These are phyloP conservation scores for Artomyces pyxidatus DNA, from an alignment of 768 basidiomycete species.

Conservation along the genomic window DNA sequence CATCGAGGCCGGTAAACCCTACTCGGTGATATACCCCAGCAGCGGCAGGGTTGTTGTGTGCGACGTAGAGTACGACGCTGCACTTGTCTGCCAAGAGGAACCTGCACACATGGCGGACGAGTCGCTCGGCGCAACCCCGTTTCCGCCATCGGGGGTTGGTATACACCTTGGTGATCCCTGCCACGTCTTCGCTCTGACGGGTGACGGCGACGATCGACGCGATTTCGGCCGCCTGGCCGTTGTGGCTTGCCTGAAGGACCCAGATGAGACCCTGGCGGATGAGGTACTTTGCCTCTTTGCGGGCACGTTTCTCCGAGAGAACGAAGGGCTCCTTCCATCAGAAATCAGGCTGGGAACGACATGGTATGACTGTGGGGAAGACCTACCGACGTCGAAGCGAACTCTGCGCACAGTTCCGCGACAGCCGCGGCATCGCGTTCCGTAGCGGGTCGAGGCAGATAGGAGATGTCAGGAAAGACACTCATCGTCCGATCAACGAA, in stretches of 20 bases:
- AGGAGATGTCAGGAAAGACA: conserved; percentile 15
- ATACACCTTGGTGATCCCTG: conserved; percentile 66
- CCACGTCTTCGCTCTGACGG: conserved; percentile 45
- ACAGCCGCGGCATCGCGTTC: conserved; percentile 26
- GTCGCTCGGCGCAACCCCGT: conserved; percentile 49
- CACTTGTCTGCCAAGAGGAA: conserved; percentile 37
- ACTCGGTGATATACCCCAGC: conserved; percentile 52
- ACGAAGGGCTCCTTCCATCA: conserved; percentile 45
- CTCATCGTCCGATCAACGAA: conserved; percentile 13
- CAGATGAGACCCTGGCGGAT: conserved; percentile 44
- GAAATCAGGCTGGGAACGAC: not conserved
- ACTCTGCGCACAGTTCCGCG: conserved; percentile 43
- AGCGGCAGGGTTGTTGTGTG: conserved; percentile 43
- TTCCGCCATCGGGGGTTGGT: conserved; percentile 47
- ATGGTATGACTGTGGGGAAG: not conserved
- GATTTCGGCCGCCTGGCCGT: conserved; percentile 27
- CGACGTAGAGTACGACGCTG: conserved; percentile 59
- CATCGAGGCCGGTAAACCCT: conserved; percentile 53
- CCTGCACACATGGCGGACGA: conserved; percentile 50
- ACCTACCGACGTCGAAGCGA: conserved; percentile 53
- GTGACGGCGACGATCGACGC: conserved; percentile 67
- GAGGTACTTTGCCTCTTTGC: conserved; percentile 41
- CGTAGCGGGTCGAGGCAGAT: conserved; percentile 37
- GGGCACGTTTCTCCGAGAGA: conserved; percentile 34
- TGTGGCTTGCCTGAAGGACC: conserved; percentile 44